Evolutionary conservation across 371 early-diverging fungal genomes (phyloP).

Genomic region (Cokeromyces recurvatus): DNA sequence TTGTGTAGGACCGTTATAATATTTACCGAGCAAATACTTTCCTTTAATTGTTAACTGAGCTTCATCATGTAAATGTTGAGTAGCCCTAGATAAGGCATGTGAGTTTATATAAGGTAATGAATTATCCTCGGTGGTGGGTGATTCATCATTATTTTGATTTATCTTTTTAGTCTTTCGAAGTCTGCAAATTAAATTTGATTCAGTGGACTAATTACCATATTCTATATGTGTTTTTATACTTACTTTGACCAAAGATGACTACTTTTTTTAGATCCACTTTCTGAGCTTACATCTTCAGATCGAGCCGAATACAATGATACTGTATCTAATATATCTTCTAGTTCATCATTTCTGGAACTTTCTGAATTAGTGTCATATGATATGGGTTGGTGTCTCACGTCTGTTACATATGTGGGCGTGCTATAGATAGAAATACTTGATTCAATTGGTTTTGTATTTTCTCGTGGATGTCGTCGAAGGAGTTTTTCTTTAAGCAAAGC

Average conservation of each 20-base stretch:
- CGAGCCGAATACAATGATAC: constrained; percentile 15
- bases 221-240: no score
- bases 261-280: background rate
- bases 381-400: background rate
- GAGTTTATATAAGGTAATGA: background rate
- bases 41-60: constrained; percentile 19
- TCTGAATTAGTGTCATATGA: background rate
- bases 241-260: constrained; percentile 15
- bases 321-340: constrained; percentile 2
- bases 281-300: constrained; percentile 12
- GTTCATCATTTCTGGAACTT: constrained; percentile 10
- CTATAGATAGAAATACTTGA: background rate
- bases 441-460: constrained; percentile 5
- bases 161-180: constrained; percentile 13
- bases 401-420: background rate
- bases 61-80: constrained; percentile 2
- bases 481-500: constrained; percentile 45
- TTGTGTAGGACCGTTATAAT: constrained; percentile 28
- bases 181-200: background rate
- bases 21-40: constrained; percentile 24
- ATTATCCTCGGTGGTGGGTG: background rate
- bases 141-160: background rate
- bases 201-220: no score
- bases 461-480: constrained; percentile 36
- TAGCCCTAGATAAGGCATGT: background rate